Conservation (phyloP, 805 yeast species). For the Lachancea sp. region DNA sequence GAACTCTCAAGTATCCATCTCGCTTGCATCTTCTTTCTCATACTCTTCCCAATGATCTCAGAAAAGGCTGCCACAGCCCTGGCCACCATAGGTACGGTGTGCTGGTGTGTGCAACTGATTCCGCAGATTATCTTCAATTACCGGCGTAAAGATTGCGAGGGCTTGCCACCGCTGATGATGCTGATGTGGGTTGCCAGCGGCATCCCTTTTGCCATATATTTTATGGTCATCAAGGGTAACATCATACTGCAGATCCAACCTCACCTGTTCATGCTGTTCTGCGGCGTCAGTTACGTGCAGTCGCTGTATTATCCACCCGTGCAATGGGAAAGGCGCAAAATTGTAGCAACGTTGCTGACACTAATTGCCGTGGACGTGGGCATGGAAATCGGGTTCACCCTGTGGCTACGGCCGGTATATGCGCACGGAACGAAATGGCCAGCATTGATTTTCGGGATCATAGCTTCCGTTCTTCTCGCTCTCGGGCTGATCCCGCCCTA, state of each 20-base stretch:
- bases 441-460: conserved; percentile 64
- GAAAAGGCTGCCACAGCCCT: conserved; percentile 59
- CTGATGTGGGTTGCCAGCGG: conserved; percentile 75
- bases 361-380: conserved; percentile 47
- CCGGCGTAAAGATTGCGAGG: conserved; percentile 70
- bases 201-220: conserved; percentile 81
- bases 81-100: conserved; percentile 83
- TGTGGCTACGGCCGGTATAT: conserved; percentile 58
- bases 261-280: conserved; percentile 66
- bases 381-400: conserved; percentile 60
- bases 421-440: conserved; percentile 64
- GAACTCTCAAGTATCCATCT: too few species aligned
- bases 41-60: conserved; percentile 35
- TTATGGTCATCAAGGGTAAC: conserved; percentile 61
- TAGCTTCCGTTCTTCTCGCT: conserved; percentile 71
- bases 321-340: conserved; percentile 30
- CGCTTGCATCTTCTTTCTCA: too few species aligned
- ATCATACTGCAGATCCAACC: conserved; percentile 85
- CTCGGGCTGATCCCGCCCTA: conserved; percentile 85
- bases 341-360: conserved; percentile 31
- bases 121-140: conserved; percentile 81
- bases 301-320: conserved; percentile 70
- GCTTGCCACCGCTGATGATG: conserved; percentile 85
- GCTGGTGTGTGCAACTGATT: conserved; percentile 87
- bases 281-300: conserved; percentile 63